Percentiles rank a stretch among this genome's conserved stretches.
Evolutionary conservation across 2,329 filamentous ascomycete species (phyloP).

Genomic region (Fusarium secorum): DNA sequence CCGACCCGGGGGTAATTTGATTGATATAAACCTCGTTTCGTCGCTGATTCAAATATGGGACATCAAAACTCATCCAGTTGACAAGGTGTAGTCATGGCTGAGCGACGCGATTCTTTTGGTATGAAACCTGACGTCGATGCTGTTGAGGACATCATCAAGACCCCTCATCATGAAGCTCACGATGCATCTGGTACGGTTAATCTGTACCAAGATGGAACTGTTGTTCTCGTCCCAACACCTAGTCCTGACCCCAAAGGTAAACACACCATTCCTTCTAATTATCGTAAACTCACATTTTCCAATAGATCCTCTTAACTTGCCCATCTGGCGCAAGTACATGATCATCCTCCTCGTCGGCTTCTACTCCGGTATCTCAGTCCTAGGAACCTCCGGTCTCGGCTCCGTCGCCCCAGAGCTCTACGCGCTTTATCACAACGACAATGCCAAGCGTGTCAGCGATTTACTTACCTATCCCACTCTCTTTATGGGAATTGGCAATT

Average conservation of each 20-base stretch:
- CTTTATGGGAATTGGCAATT: constrained; percentile 5
- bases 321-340: constrained; percentile 2
- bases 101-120: neutral
- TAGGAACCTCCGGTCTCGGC: constrained; percentile 7
- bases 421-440: neutral
- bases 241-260: constrained; percentile 15
- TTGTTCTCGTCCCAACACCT: neutral
- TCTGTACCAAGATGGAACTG: constrained; percentile 3
- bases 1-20: neutral
- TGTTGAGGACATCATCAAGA: neutral
- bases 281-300: rapidly evolving
- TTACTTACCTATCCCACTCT: constrained; percentile 1
- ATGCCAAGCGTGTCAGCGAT: neutral
- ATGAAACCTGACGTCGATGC: constrained; percentile 3
- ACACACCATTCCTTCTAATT: rapidly evolving
- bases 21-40: neutral
- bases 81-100: neutral
- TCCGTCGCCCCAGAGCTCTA: neutral
- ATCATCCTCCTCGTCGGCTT: constrained; percentile 12
- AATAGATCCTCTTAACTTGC: neutral
- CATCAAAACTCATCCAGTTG: neutral
- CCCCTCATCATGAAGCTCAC: neutral
- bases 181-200: constrained; percentile 9
- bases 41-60: rapidly evolving
- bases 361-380: constrained; percentile 11